phyloP scores from a whole-genome alignment of 148 eudicot genomes.

The Hydrangea macrophylla region DNA sequence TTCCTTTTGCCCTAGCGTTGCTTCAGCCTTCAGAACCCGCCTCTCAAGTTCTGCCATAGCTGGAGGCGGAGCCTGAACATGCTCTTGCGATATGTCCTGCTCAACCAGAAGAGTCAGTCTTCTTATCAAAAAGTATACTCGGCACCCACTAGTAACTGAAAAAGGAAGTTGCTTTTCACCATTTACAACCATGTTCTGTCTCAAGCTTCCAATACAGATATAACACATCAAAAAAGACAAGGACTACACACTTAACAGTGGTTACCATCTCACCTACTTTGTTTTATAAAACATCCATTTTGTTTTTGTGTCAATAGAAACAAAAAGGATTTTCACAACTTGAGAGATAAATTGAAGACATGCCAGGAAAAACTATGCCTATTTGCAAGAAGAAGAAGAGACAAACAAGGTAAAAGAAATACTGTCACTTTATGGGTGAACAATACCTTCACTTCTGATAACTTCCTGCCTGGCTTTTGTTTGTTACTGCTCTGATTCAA shows the following conservation, averaged over 20 bases:
- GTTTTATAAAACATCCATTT: too few species aligned
- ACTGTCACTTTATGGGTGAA: not conserved
- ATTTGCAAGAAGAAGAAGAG: too few species aligned
- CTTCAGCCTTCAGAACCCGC: constrained; percentile 29
- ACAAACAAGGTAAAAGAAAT: too few species aligned
- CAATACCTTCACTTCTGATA: constrained; percentile 53
- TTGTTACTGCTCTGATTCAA: constrained; percentile 24
- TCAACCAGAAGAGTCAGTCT: not conserved
- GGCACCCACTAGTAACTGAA: too few species aligned
- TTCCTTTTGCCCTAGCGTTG: constrained; percentile 17
- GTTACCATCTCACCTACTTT: not conserved
- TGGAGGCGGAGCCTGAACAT: constrained; percentile 33
- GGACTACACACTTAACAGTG: not conserved
- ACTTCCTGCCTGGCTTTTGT: constrained; percentile 29
- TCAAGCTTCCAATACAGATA: not conserved
- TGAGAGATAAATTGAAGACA: too few species aligned
- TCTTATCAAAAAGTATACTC: too few species aligned
- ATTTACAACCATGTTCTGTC: too few species aligned
- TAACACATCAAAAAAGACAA: not conserved
- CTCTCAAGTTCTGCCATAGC: constrained; percentile 55
- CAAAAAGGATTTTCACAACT: too few species aligned
- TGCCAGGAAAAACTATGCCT: too few species aligned
- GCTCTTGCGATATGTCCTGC: constrained; percentile 44
- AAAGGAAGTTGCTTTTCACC: too few species aligned
- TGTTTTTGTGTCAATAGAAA: too few species aligned